phyloP scores from a whole-genome alignment of 2,329 filamentous ascomycete species.

The Metarhizium humberi region DNA sequence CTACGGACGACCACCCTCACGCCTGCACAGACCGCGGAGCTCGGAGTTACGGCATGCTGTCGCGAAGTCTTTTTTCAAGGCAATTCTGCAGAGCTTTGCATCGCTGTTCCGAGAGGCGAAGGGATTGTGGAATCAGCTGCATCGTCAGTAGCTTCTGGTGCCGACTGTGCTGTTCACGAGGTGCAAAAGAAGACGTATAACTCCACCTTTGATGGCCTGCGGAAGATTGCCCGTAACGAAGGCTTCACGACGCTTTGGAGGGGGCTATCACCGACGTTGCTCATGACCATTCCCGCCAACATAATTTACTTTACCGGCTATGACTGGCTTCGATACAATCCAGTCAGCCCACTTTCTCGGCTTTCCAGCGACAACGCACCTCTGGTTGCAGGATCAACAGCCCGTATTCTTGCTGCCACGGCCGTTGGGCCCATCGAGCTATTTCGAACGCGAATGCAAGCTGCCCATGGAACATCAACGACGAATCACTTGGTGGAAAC shows the following conservation, averaged over 20 bases:
- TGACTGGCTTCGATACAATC: constrained; percentile 78
- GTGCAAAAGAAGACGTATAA: constrained; percentile 74
- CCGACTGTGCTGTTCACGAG: constrained; percentile 81
- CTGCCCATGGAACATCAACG: constrained; percentile 48
- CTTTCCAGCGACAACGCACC: constrained; percentile 65
- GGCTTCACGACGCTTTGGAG: constrained; percentile 82
- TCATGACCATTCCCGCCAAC: constrained; percentile 91
- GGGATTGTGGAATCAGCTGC: constrained; percentile 27
- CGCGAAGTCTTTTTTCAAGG: constrained; percentile 95
- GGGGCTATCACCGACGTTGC: constrained; percentile 83
- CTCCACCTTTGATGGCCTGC: constrained; percentile 83
- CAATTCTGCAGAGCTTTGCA: constrained; percentile 71
- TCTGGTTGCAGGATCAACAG: constrained; percentile 67
- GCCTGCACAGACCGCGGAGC: constrained; percentile 64
- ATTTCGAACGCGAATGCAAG: constrained; percentile 86
- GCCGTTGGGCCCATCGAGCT: constrained; percentile 88
- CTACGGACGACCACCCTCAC: constrained; percentile 49
- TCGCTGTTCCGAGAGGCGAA: constrained; percentile 55
- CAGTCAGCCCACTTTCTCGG: constrained; percentile 59
- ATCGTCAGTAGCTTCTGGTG: constrained; percentile 35
- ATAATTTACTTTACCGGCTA: constrained; percentile 99
- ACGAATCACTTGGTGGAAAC: constrained; percentile 72
- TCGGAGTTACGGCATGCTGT: constrained; percentile 91
- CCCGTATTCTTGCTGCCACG: constrained; percentile 71
- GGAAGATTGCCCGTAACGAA: constrained; percentile 92